phyloP scores from a whole-genome alignment of 2,329 filamentous ascomycete genomes.

The Botrytis squamosa region DNA sequence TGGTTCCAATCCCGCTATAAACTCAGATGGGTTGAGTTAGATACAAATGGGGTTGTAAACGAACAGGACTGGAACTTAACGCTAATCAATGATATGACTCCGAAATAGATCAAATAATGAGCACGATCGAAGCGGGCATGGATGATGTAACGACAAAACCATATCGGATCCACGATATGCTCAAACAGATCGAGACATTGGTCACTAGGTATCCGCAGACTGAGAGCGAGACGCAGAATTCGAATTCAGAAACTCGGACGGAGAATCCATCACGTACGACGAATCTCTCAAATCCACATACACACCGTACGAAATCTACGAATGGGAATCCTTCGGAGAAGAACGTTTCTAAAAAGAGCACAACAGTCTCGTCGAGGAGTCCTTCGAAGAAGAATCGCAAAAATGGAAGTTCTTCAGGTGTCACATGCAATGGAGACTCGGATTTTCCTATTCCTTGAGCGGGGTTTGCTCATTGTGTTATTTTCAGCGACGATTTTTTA shows the following conservation, averaged over 20 bases:
- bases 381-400: not conserved
- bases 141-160: slow-evolving; percentile 35
- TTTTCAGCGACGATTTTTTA: not conserved
- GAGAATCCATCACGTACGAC: not conserved
- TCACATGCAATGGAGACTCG: too few relatives aligned
- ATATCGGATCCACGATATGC: slow-evolving; percentile 32
- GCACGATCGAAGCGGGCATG: slow-evolving; percentile 28
- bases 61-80: not conserved
- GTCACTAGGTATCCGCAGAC: slow-evolving; percentile 20
- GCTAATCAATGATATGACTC: not conserved
- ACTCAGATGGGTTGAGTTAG: not conserved
- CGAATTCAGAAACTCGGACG: not conserved
- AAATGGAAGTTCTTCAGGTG: not conserved
- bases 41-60: not conserved
- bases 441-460: not conserved
- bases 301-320: not conserved
- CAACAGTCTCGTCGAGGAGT: not conserved
- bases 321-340: not conserved
- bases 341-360: not conserved
- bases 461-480: not conserved
- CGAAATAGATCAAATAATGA: slow-evolving; percentile 59
- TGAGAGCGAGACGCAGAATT: not conserved
- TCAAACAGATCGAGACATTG: slow-evolving; percentile 30
- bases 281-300: not conserved
- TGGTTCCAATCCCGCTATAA: not conserved